Percentiles rank a stretch among this genome's conserved stretches.
phyloP scores from a whole-genome alignment of 441 rosid species.

The Macaranga tanarius region DNA sequence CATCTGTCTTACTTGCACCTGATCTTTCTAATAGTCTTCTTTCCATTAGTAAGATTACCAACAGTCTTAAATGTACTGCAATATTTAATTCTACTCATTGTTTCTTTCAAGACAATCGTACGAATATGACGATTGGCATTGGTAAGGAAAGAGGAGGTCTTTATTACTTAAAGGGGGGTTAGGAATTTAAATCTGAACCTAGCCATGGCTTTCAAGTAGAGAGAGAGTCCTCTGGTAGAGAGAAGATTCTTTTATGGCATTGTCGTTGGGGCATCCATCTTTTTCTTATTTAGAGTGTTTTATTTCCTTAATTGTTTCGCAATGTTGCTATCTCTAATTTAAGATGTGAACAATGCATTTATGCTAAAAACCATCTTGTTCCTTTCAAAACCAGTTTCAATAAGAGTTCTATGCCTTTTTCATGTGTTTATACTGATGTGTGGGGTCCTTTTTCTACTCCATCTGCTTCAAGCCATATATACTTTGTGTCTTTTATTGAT shows the following conservation, averaged over 20 bases:
- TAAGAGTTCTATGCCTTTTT: no score
- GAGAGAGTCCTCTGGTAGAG: neutral
- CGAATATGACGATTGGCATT: neutral
- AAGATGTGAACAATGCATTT: neutral
- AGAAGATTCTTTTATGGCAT: constrained; percentile 2
- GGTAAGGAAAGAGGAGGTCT: constrained; percentile 6
- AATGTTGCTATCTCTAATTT: neutral
- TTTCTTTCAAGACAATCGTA: no score
- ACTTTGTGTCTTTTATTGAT: no score
- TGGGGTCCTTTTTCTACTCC: no score
- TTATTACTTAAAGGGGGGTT: neutral
- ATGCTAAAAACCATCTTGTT: neutral
- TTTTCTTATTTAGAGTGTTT: neutral
- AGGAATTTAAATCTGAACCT: neutral
- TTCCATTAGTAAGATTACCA: no score
- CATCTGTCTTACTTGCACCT: no score
- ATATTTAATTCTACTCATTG: no score
- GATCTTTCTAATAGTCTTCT: no score
- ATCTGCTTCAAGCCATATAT: no score
- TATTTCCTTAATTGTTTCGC: neutral
- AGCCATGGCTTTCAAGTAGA: neutral
- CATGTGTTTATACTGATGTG: no score
- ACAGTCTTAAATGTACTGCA: no score
- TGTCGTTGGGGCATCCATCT: neutral
- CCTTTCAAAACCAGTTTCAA: neutral